phyloP scores from a whole-genome alignment of 345 rosid species.

The Toxicodendron radicans region DNA sequence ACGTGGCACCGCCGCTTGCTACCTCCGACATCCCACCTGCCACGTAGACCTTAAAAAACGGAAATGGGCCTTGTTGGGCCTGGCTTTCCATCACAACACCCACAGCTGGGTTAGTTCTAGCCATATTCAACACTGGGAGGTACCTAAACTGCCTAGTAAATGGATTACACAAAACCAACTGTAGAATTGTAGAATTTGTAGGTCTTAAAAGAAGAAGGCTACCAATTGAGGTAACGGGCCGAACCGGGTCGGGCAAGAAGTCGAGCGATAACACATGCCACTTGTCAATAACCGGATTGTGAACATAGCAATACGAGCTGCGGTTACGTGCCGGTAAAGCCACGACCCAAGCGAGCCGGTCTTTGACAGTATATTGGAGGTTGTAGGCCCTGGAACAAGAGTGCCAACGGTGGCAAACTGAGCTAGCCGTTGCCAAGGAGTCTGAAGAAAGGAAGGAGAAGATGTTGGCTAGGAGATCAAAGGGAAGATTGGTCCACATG shows the following conservation, averaged over 20 bases:
- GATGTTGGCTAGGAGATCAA: conserved; percentile 41
- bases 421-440: conserved; percentile 45
- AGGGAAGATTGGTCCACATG: conserved; percentile 59
- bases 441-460: conserved; percentile 52
- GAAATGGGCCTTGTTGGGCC: conserved; percentile 5
- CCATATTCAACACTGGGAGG: conserved; percentile 37
- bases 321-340: conserved; percentile 46
- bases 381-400: conserved; percentile 30
- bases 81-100: conserved; percentile 36
- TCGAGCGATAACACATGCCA: conserved; percentile 44
- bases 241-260: conserved; percentile 35
- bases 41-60: conserved; percentile 41
- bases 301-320: conserved; percentile 31
- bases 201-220: conserved; percentile 43
- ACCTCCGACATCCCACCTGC: conserved; percentile 58
- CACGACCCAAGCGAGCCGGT: conserved; percentile 47
- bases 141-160: conserved; percentile 37
- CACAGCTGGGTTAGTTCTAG: conserved; percentile 47
- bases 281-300: conserved; percentile 33
- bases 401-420: conserved; percentile 47
- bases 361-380: neutral
- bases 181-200: conserved; percentile 29
- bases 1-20: conserved; percentile 31
- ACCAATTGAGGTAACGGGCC: conserved; percentile 36
- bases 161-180: conserved; percentile 44